Conservation (phyloP, 352 stramenopile species). For the Pythium insidiosum region DNA sequence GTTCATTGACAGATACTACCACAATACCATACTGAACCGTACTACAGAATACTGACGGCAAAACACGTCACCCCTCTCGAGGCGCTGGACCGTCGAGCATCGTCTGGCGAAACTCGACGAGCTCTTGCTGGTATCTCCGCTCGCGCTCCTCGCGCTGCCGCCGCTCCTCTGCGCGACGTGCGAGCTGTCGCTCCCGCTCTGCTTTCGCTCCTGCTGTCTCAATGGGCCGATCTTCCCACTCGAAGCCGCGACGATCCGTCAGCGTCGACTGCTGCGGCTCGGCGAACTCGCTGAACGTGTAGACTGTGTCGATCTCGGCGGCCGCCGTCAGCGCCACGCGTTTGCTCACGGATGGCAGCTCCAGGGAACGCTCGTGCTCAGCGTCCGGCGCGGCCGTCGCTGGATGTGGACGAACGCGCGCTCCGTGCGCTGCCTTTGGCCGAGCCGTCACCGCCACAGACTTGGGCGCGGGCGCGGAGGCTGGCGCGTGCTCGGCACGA, state of each 20-base stretch:
- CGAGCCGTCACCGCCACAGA: no score
- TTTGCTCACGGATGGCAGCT: no score
- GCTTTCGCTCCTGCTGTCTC: conserved; percentile 26
- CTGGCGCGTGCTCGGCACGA: conserved; percentile 5
- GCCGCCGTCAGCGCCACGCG: no score
- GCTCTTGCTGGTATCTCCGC: conserved; percentile 42
- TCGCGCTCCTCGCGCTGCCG: conserved; percentile 35
- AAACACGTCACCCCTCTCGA: no score
- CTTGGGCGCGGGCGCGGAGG: no score
- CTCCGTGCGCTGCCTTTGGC: no score
- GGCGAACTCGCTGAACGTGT: conserved; percentile 20
- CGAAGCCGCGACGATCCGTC: no score
- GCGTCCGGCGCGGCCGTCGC: background rate
- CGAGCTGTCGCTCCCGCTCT: conserved; percentile 20
- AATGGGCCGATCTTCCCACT: conserved; percentile 54
- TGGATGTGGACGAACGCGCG: conserved; percentile 2
- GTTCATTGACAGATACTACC: no score
- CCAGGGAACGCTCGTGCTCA: background rate
- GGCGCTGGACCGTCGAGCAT: conserved; percentile 13
- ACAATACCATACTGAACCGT: no score
- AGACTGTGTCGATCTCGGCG: conserved; percentile 5
- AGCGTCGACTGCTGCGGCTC: conserved; percentile 1
- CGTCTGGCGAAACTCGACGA: conserved; percentile 28
- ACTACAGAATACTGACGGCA: no score
- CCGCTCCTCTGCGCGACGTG: conserved; percentile 10